Evolutionary conservation across 768 basidiomycete species (phyloP).

Genomic region (Auriscalpium orientale): DNA sequence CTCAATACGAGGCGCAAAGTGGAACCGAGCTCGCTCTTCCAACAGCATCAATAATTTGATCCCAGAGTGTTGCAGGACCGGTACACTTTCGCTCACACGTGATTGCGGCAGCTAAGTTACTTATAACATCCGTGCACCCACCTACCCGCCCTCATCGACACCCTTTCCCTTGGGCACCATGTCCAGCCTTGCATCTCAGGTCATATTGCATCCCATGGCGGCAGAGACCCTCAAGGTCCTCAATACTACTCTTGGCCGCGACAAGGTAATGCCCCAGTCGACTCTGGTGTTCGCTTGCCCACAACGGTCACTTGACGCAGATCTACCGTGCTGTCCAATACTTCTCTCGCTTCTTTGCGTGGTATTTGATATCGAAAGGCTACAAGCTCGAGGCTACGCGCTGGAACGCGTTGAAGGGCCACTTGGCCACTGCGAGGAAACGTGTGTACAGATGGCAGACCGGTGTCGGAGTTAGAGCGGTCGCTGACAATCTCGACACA

Average conservation of each 20-base stretch:
- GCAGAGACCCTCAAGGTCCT: constrained; percentile 71
- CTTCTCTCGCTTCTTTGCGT: constrained; percentile 82
- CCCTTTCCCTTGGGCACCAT: constrained; percentile 11
- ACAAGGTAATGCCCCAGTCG: constrained; percentile 56
- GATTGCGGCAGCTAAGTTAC: background rate
- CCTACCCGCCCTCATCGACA: background rate
- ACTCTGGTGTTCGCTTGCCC: background rate
- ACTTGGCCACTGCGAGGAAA: constrained; percentile 81
- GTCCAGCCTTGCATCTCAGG: constrained; percentile 53
- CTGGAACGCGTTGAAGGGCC: constrained; percentile 80
- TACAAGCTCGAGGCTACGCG: constrained; percentile 62
- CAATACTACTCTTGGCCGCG: constrained; percentile 77
- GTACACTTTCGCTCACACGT: background rate
- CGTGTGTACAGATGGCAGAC: constrained; percentile 33
- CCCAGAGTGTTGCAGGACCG: too few relatives aligned
- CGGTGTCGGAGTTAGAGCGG: background rate
- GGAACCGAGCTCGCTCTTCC: too few relatives aligned
- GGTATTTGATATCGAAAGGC: constrained; percentile 66
- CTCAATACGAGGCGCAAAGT: too few relatives aligned
- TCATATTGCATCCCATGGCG: constrained; percentile 80
- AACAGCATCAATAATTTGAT: too few relatives aligned
- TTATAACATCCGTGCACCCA: background rate
- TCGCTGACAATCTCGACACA: background rate
- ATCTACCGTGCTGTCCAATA: constrained; percentile 88
- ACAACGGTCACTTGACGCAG: constrained; percentile 29